Percentiles rank a stretch among this genome's conserved stretches.
phyloP scores from a whole-genome alignment of 306 rosid genomes.

The Begonia fuchsioides region DNA sequence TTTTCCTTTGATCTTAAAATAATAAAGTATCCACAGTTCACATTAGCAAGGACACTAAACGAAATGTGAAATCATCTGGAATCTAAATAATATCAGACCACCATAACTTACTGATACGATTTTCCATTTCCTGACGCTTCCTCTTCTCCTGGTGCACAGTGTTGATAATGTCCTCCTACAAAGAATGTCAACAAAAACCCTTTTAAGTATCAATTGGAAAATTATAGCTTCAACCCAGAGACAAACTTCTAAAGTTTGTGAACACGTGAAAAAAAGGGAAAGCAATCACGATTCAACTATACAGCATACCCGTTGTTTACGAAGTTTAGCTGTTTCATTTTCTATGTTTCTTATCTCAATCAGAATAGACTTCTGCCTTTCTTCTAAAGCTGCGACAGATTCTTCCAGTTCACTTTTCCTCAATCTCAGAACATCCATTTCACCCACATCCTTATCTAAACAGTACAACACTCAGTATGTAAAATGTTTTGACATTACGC shows the following conservation, averaged over 20 bases:
- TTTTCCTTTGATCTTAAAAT: constrained; percentile 47
- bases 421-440: constrained; percentile 46
- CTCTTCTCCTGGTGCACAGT: constrained; percentile 28
- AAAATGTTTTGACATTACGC: too few species aligned
- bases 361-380: constrained; percentile 26
- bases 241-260: not conserved
- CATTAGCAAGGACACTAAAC: constrained; percentile 2
- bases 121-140: constrained; percentile 28
- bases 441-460: constrained; percentile 55
- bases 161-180: constrained; percentile 46
- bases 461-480: constrained; percentile 6
- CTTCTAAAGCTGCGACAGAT: constrained; percentile 30
- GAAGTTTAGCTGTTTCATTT: constrained; percentile 58
- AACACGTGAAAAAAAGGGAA: too few species aligned
- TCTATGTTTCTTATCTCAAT: constrained; percentile 32
- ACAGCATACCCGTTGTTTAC: constrained; percentile 47
- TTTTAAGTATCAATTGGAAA: constrained; percentile 1
- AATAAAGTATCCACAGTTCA: constrained; percentile 14
- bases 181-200: constrained; percentile 1
- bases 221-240: not conserved
- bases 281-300: not conserved
- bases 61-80: constrained; percentile 3
- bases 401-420: constrained; percentile 48
- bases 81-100: not conserved
- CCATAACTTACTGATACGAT: constrained; percentile 38